phyloP scores from a whole-genome alignment of 768 basidiomycete species.

The Macrocybe gigantea region DNA sequence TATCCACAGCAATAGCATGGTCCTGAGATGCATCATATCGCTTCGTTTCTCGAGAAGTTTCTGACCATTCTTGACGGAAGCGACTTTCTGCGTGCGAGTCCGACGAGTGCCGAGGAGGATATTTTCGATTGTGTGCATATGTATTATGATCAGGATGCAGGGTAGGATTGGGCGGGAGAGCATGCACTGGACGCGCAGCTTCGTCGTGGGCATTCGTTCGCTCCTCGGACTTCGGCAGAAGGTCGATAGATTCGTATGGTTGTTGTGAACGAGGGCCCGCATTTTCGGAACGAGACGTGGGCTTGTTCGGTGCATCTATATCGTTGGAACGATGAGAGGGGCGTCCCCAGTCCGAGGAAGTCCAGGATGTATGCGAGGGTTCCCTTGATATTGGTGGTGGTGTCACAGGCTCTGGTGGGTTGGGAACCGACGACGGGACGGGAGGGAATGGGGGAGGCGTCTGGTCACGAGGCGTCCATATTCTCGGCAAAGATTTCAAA shows the following conservation, averaged over 20 bases:
- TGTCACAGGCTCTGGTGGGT: conserved; percentile 11
- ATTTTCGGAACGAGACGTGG: too few species aligned
- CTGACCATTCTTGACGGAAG: too few species aligned
- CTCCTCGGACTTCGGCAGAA: too few species aligned
- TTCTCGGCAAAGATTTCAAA: conserved; percentile 8
- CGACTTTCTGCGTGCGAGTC: background rate
- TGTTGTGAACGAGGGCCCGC: too few species aligned
- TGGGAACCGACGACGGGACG: conserved; percentile 2
- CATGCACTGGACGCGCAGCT: conserved; percentile 8
- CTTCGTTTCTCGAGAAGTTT: too few species aligned
- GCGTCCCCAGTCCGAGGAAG: conserved; percentile 9
- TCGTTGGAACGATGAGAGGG: conserved; percentile 3
- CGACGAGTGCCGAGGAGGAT: background rate
- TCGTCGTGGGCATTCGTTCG: background rate
- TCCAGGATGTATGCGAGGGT: conserved; percentile 18
- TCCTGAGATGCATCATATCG: too few species aligned
- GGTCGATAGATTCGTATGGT: too few species aligned
- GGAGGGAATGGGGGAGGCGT: conserved; percentile 11
- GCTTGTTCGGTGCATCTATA: too few species aligned
- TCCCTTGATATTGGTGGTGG: conserved; percentile 23
- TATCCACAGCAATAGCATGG: too few species aligned
- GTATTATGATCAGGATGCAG: conserved; percentile 7
- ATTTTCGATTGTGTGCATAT: background rate
- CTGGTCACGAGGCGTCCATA: conserved; percentile 16
- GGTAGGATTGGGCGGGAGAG: conserved; percentile 11